Conservation (phyloP, 2,329 filamentous ascomycete species). For the Cladorrhinum sp. region DNA sequence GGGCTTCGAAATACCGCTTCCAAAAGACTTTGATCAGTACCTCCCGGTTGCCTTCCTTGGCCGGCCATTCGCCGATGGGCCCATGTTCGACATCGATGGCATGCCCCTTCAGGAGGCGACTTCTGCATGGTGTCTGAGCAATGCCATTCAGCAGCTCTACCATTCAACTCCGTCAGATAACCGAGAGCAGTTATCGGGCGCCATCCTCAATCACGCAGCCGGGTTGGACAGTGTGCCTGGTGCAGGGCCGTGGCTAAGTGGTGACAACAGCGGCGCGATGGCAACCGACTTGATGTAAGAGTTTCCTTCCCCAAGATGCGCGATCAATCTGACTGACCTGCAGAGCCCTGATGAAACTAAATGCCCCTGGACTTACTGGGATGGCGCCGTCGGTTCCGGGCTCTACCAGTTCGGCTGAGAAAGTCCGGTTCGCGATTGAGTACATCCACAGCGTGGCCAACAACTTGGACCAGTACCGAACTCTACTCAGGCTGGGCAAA, state of each 20-base stretch:
- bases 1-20: conserved; percentile 27
- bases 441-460: conserved; percentile 25
- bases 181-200: conserved; percentile 21
- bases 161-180: conserved; percentile 15
- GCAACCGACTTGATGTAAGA: conserved; percentile 31
- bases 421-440: conserved; percentile 25
- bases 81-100: conserved; percentile 27
- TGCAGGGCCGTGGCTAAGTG: conserved; percentile 24
- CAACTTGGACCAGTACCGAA: conserved; percentile 12
- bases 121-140: conserved; percentile 29
- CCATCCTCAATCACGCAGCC: conserved; percentile 25
- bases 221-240: conserved; percentile 13
- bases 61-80: conserved; percentile 20
- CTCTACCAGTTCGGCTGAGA: conserved; percentile 20
- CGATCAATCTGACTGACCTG: conserved; percentile 17
- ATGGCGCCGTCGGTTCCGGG: conserved; percentile 8
- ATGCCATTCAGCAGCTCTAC: conserved; percentile 25
- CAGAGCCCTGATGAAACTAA: conserved; percentile 32
- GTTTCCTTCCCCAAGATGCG: conserved; percentile 3
- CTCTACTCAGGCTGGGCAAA: conserved; percentile 16
- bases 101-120: conserved; percentile 30
- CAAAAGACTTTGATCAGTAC: conserved; percentile 27
- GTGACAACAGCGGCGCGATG: conserved; percentile 27
- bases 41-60: conserved; percentile 19
- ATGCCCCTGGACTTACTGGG: conserved; percentile 25